Conservation (phyloP, 352 stramenopile genomes). For the Globisporangium paddicum region DNA sequence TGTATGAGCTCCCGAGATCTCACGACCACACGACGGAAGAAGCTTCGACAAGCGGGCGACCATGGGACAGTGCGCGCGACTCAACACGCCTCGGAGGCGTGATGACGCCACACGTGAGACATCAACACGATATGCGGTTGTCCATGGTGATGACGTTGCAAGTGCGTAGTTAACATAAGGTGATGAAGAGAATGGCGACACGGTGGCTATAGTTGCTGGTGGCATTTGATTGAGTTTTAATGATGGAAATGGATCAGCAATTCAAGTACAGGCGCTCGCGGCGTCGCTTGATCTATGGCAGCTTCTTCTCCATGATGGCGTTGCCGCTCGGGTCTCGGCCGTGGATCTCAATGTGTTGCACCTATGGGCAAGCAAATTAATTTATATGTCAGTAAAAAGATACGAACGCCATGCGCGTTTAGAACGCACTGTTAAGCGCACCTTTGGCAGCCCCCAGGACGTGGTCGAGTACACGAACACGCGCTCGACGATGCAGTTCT, state of each 20-base stretch:
- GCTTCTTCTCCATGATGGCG: conserved; percentile 81
- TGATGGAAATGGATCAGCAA: not conserved
- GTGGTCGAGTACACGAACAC: conserved; percentile 85
- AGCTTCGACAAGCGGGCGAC: conserved; percentile 1
- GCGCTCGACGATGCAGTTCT: conserved; percentile 66
- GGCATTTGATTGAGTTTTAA: not conserved
- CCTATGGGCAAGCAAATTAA: conserved; percentile 15
- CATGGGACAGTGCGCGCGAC: not conserved
- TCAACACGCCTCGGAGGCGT: not conserved
- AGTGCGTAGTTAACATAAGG: too few relatives aligned
- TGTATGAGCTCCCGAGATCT: not conserved
- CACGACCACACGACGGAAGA: not conserved
- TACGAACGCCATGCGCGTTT: not conserved
- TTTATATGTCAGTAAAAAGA: not conserved
- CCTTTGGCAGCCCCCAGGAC: conserved; percentile 84
- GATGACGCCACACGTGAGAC: not conserved
- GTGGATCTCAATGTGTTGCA: conserved; percentile 88
- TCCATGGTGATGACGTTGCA: not conserved
- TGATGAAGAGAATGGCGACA: not conserved
- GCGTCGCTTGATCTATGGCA: conserved; percentile 36
- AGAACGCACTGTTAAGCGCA: not conserved
- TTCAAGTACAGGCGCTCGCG: not conserved
- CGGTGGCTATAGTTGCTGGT: not conserved
- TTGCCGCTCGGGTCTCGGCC: conserved; percentile 61
- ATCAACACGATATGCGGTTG: too few relatives aligned